A percentile compares a stretch with the other conserved stretches of the same genome.
These are phyloP conservation scores for Pochonia chlamydosporia DNA, from an alignment of 2,329 filamentous ascomycete species.

Conservation along the genomic window DNA sequence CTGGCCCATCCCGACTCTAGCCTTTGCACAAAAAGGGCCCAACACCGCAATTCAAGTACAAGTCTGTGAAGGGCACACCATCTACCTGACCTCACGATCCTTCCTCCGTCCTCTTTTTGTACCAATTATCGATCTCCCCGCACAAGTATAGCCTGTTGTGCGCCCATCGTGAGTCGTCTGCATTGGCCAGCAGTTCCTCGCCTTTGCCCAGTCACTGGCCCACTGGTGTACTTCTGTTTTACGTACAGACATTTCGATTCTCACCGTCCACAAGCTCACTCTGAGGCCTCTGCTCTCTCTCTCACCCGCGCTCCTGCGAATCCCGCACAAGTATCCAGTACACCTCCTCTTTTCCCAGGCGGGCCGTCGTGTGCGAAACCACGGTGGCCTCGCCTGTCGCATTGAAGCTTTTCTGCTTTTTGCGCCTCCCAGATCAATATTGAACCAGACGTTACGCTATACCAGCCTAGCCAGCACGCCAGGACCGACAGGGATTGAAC, in stretches of 20 bases:
- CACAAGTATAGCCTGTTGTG: slow-evolving; percentile 8
- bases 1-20: neutral
- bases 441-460: neutral
- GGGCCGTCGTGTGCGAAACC: slow-evolving; percentile 15
- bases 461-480: neutral
- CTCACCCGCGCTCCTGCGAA: neutral
- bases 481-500: slow-evolving; percentile 8
- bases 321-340: slow-evolving; percentile 8
- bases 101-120: neutral
- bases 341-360: slow-evolving; percentile 11
- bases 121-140: slow-evolving; percentile 5
- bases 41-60: neutral
- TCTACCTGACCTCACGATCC: slow-evolving; percentile 6
- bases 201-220: slow-evolving; percentile 18
- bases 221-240: slow-evolving; percentile 28
- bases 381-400: slow-evolving; percentile 21
- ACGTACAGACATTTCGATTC: slow-evolving; percentile 23
- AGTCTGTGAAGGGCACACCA: slow-evolving; percentile 1
- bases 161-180: slow-evolving; percentile 11
- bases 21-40: neutral
- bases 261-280: neutral
- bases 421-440: neutral
- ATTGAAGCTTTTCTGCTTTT: slow-evolving; percentile 9
- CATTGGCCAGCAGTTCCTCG: slow-evolving; percentile 21
- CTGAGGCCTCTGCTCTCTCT: neutral